Conservation (phyloP, 352 stramenopile species). For the Phytophthora tubulina region DNA sequence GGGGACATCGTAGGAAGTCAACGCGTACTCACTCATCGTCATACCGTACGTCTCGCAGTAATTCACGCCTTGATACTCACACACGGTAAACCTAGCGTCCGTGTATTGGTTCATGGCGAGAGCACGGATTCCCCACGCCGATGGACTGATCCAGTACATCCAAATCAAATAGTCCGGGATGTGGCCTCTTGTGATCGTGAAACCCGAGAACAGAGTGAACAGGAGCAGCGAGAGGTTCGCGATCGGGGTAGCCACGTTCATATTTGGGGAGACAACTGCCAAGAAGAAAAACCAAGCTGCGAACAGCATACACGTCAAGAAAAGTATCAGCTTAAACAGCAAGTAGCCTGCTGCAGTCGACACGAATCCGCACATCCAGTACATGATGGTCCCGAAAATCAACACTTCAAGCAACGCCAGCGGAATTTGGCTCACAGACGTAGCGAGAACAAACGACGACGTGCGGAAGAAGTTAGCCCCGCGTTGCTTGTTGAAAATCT, state of each 20-base stretch:
- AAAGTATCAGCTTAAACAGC: conserved; percentile 68
- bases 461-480: neutral
- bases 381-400: conserved; percentile 74
- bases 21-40: neutral
- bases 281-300: too few species aligned
- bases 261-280: neutral
- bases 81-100: neutral
- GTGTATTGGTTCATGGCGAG: neutral
- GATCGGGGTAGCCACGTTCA: neutral
- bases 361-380: conserved; percentile 72
- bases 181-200: conserved; percentile 1
- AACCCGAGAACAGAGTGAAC: neutral
- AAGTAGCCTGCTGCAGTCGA: conserved; percentile 1
- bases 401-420: neutral
- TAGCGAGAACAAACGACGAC: neutral
- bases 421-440: neutral
- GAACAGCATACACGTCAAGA: conserved; percentile 31
- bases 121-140: neutral
- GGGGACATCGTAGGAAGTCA: neutral
- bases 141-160: conserved; percentile 3
- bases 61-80: neutral
- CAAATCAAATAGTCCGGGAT: conserved; percentile 1
- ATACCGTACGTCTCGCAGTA: too few species aligned
- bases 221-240: neutral
- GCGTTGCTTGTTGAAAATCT: neutral